These are phyloP conservation scores for Penicillium brasilianum DNA, from an alignment of 2,329 filamentous ascomycete genomes.

Conservation along the genomic window DNA sequence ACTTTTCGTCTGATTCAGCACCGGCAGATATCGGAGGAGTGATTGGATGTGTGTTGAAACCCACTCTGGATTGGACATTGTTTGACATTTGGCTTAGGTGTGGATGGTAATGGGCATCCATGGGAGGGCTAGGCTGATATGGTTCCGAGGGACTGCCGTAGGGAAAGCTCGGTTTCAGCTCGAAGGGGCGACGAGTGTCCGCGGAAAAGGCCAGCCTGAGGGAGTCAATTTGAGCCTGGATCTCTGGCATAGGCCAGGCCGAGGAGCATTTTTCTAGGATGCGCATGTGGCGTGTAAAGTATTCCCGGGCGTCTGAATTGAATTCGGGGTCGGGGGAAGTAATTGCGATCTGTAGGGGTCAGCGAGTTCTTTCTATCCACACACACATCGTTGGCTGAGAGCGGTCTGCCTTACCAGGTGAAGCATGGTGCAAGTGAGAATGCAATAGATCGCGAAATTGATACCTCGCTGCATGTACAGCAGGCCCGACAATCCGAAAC, in stretches of 20 bases:
- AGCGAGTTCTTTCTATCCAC: not conserved
- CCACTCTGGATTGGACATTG: conserved; percentile 55
- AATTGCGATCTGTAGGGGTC: conserved; percentile 73
- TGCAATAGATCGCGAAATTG: conserved; percentile 92
- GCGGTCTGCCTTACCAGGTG: conserved; percentile 75
- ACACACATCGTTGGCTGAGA: not conserved
- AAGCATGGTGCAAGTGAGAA: conserved; percentile 89
- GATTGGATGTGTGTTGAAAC: conserved; percentile 68
- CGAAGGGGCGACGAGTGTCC: conserved; percentile 81
- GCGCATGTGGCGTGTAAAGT: conserved; percentile 92
- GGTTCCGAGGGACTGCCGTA: conserved; percentile 77
- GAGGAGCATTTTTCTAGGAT: conserved; percentile 84
- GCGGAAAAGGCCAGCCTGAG: conserved; percentile 90
- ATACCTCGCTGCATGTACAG: conserved; percentile 93
- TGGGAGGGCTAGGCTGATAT: conserved; percentile 66
- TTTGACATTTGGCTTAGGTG: conserved; percentile 52
- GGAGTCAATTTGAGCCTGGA: conserved; percentile 87
- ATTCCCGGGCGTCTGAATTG: conserved; percentile 82
- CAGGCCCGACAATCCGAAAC: conserved; percentile 78
- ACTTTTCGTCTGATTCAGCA: conserved; percentile 70
- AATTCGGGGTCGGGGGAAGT: conserved; percentile 91
- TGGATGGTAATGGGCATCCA: conserved; percentile 56
- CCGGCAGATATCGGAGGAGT: conserved; percentile 79
- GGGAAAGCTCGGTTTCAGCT: conserved; percentile 84
- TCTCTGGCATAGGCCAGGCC: conserved; percentile 85